phyloP scores from a whole-genome alignment of 495 filamentous ascomycete genomes.

The Aspergillus affinis region DNA sequence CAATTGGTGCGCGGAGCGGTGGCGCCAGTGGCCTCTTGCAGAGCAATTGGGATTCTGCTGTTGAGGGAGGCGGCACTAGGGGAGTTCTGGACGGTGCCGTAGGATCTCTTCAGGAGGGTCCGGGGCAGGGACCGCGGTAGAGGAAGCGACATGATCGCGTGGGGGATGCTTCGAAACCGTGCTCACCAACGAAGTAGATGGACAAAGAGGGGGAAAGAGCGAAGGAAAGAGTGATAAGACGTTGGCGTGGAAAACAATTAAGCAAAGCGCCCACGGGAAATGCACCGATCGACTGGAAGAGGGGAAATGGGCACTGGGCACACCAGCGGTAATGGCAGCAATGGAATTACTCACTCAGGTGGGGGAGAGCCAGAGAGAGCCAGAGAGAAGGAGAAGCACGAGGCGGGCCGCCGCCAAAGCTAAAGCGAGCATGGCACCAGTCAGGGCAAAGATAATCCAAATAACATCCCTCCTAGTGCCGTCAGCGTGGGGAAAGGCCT shows the following conservation, averaged over 20 bases:
- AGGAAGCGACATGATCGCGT: constrained; percentile 31
- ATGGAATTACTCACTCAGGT: neutral
- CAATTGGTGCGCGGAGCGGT: constrained; percentile 63
- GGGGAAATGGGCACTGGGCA: neutral
- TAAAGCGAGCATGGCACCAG: neutral
- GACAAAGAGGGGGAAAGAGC: neutral
- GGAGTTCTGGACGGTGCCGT: constrained; percentile 46
- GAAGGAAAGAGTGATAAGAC: neutral
- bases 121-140: constrained; percentile 30
- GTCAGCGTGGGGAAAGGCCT: neutral
- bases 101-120: constrained; percentile 33
- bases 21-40: constrained; percentile 57
- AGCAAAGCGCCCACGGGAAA: neutral
- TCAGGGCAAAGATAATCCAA: neutral
- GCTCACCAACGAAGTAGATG: neutral
- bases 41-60: constrained; percentile 35
- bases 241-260: neutral
- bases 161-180: neutral
- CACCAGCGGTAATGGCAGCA: neutral
- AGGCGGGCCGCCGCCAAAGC: neutral
- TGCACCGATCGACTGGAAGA: neutral
- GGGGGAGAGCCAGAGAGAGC: neutral
- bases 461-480: neutral
- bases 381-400: neutral
- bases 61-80: constrained; percentile 33